A percentile compares a stretch with the other conserved stretches of the same genome.
phyloP scores from a whole-genome alignment of 169 alveolate genomes.

The Cryptosporidium meleagridis region DNA sequence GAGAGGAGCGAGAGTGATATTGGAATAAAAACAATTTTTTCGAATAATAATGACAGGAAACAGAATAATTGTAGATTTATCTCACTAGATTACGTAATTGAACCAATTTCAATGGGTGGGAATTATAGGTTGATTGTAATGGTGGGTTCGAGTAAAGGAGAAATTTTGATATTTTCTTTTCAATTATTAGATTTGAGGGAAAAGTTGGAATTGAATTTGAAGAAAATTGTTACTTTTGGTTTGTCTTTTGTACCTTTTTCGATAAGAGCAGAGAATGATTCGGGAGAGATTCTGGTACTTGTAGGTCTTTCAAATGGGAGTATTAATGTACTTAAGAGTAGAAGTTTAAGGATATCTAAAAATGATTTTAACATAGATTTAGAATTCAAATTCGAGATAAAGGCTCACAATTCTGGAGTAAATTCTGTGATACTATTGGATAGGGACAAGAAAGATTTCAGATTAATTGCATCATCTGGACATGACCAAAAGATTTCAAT shows the following conservation, averaged over 20 bases:
- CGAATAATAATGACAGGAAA: slow-evolving; percentile 31
- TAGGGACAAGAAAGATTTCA: not conserved
- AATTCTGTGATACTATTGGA: slow-evolving; percentile 14
- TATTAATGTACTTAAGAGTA: not conserved
- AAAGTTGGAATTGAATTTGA: not conserved
- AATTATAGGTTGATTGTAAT: not conserved
- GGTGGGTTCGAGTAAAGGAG: slow-evolving; percentile 69
- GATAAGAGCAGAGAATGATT: not conserved
- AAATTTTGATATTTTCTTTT: slow-evolving; percentile 8
- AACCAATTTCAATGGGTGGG: not conserved
- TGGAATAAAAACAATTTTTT: slow-evolving; percentile 4
- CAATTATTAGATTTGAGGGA: not conserved
- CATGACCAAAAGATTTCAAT: slow-evolving; percentile 57
- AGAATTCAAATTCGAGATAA: not conserved
- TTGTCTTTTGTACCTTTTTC: slow-evolving; percentile 59
- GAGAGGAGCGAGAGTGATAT: not conserved
- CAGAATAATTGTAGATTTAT: slow-evolving; percentile 14
- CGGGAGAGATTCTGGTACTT: not conserved
- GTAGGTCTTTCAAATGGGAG: slow-evolving; percentile 55
- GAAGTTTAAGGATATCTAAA: not conserved
- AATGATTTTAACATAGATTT: not conserved
- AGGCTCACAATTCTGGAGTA: slow-evolving; percentile 58
- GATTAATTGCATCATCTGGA: slow-evolving; percentile 30
- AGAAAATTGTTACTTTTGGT: too few species aligned
- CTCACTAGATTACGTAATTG: slow-evolving; percentile 21